Percentiles rank a stretch among this genome's conserved stretches.
Evolutionary conservation across 768 basidiomycete genomes (phyloP).

Genomic region (Phylloporus arenicola): DNA sequence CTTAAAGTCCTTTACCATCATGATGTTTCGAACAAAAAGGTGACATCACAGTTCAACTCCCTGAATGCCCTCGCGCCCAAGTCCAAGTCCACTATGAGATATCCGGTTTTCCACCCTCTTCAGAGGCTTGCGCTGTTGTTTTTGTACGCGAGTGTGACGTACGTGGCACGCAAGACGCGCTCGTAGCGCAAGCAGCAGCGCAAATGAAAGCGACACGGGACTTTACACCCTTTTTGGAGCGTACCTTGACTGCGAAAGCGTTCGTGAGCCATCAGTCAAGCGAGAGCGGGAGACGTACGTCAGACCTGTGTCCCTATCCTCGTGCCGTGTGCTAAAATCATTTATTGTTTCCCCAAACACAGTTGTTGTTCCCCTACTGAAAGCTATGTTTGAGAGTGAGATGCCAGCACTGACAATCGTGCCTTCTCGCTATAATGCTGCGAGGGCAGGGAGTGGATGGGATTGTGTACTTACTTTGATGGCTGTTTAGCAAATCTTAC

Average conservation of each 20-base stretch:
- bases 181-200: constrained; percentile 7
- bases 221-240: constrained; percentile 18
- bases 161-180: constrained; percentile 1
- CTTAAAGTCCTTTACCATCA: neutral
- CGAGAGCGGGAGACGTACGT: constrained; percentile 15
- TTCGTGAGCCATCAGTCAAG: constrained; percentile 15
- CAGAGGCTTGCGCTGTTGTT: constrained; percentile 40
- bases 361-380: constrained; percentile 19
- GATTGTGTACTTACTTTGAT: constrained; percentile 27
- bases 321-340: neutral
- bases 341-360: neutral
- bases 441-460: constrained; percentile 20
- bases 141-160: constrained; percentile 34
- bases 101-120: constrained; percentile 38
- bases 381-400: constrained; percentile 16
- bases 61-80: constrained; percentile 3
- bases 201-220: constrained; percentile 11
- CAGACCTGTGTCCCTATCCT: neutral
- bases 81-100: constrained; percentile 42
- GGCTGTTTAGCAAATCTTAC: constrained; percentile 16
- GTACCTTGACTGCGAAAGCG: constrained; percentile 23
- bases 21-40: constrained; percentile 6
- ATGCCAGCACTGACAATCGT: constrained; percentile 27
- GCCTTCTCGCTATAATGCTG: constrained; percentile 18
- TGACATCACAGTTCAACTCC: constrained; percentile 5